phyloP scores from a whole-genome alignment of 208 protist genomes.

The Wallacemonas collosoma region DNA sequence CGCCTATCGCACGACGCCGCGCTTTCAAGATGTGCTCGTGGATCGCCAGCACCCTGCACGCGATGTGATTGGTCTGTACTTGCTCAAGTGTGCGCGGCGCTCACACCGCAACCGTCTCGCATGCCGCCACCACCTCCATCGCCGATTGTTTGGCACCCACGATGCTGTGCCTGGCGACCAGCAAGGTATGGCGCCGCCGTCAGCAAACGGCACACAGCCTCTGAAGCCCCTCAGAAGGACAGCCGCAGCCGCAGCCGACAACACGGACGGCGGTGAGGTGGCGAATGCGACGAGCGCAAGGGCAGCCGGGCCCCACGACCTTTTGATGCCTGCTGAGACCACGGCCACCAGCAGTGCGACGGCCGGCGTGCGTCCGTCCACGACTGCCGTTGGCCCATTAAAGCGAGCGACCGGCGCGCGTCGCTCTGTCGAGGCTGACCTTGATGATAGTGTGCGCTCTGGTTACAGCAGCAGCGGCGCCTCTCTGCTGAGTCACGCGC shows the following conservation, averaged over 20 bases:
- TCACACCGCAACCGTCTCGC: constrained; percentile 2
- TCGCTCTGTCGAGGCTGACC: background rate
- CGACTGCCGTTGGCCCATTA: background rate
- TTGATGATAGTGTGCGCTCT: constrained; percentile 1
- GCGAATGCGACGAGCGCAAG: background rate
- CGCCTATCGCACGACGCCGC: constrained; percentile 43
- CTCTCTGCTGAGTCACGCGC: constrained; percentile 30
- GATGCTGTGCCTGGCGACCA: no score
- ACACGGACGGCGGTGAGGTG: background rate
- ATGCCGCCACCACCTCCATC: constrained; percentile 7
- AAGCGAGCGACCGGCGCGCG: background rate
- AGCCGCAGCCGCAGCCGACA: background rate
- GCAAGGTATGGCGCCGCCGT: no score
- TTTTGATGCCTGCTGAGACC: background rate
- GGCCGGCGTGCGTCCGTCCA: background rate
- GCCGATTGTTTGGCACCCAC: background rate
- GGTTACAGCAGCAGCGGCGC: constrained; percentile 16
- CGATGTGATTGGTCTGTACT: constrained; percentile 8
- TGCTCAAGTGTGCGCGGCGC: constrained; percentile 7
- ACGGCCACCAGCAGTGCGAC: no score
- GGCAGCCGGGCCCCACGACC: background rate
- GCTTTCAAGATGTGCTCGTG: constrained; percentile 40
- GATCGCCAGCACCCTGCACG: constrained; percentile 47
- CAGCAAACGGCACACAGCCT: no score
- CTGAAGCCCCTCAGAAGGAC: no score